Evolutionary conservation across 768 basidiomycete genomes (phyloP).

Genomic region (Termitomyces sp.): DNA sequence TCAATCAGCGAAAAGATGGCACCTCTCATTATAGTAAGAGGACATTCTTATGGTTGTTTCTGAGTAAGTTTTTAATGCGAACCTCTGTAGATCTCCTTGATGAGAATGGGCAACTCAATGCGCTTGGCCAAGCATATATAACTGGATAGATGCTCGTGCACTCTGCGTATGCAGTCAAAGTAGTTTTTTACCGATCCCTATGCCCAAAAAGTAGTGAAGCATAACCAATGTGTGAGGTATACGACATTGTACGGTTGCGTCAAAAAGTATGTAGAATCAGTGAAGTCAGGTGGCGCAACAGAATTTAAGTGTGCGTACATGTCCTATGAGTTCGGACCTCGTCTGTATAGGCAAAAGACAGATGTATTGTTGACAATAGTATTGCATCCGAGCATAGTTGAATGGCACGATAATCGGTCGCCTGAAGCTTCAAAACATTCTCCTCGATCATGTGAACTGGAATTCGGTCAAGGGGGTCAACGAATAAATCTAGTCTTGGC

Average conservation of each 20-base stretch:
- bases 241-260: too few relatives aligned
- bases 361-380: background rate
- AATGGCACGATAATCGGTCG: background rate
- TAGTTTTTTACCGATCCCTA: too few relatives aligned
- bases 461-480: background rate
- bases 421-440: background rate
- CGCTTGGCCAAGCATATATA: constrained; percentile 15
- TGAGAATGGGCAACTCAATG: constrained; percentile 17
- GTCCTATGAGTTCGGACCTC: background rate
- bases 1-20: constrained; percentile 16
- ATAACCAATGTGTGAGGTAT: background rate
- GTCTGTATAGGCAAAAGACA: background rate
- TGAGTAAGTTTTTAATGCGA: background rate
- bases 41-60: background rate
- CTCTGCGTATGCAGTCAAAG: background rate
- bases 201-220: background rate
- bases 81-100: constrained; percentile 15
- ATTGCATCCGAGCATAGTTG: background rate
- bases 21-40: constrained; percentile 18
- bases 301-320: background rate
- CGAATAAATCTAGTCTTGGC: background rate
- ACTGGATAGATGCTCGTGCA: background rate
- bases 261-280: background rate
- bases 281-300: constrained; percentile 1
- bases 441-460: background rate